Evolutionary conservation across 208 protist species (phyloP).

Genomic region (Novymonas esmeraldas): DNA sequence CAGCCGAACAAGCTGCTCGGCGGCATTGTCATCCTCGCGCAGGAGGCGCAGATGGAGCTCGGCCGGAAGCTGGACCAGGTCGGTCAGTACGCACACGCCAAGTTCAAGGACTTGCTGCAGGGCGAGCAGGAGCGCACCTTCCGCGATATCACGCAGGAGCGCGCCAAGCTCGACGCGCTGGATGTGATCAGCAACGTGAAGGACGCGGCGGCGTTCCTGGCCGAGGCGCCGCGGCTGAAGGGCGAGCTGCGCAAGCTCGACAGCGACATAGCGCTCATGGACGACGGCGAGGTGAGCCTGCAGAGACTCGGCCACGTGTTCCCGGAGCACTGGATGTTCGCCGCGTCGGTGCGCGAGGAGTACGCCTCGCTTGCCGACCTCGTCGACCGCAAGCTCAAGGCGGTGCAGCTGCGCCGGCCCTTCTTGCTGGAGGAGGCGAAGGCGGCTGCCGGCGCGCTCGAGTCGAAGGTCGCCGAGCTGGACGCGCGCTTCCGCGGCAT

Average conservation of each 20-base stretch:
- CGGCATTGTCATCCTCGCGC: slow-evolving; percentile 82
- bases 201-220: slow-evolving; percentile 75
- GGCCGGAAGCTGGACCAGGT: slow-evolving; percentile 83
- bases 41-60: slow-evolving; percentile 86
- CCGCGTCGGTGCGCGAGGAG: slow-evolving; percentile 90
- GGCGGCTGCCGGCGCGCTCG: slow-evolving; percentile 56
- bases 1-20: slow-evolving; percentile 86
- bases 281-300: slow-evolving; percentile 87
- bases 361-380: slow-evolving; percentile 94
- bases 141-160: slow-evolving; percentile 52
- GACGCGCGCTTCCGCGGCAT: slow-evolving; percentile 50
- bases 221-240: slow-evolving; percentile 78
- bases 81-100: slow-evolving; percentile 73
- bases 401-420: slow-evolving; percentile 76
- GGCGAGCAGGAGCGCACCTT: slow-evolving; percentile 62
- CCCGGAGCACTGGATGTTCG: slow-evolving; percentile 93
- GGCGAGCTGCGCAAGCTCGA: slow-evolving; percentile 53
- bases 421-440: slow-evolving; percentile 68
- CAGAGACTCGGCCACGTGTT: slow-evolving; percentile 89
- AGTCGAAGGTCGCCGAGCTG: slow-evolving; percentile 55
- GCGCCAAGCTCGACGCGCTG: slow-evolving; percentile 74
- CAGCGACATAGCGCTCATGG: slow-evolving; percentile 70
- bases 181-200: slow-evolving; percentile 90
- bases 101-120: slow-evolving; percentile 86
- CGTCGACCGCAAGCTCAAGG: slow-evolving; percentile 90